Evolutionary conservation across 2,329 filamentous ascomycete genomes (phyloP), one percentile per base, ranked within the genome.

Genomic region (Reticulascus tulasneorum): DNA sequence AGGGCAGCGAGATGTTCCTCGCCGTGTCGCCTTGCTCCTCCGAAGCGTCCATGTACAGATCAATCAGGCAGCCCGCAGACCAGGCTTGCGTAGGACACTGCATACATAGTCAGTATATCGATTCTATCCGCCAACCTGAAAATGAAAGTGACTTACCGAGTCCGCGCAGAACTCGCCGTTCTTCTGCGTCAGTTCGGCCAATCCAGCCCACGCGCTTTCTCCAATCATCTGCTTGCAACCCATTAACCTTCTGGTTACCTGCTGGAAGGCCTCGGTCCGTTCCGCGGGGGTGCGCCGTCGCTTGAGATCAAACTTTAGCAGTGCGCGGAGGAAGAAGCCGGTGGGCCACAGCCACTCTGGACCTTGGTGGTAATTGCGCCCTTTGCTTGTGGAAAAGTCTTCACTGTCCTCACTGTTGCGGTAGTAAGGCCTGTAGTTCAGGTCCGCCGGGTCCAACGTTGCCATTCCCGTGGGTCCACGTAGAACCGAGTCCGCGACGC

Each of bases 271-370:
- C 62, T 97, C 93, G 1, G 83, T 84, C 21, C 82, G 77, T 45
- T 84, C 86, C 52, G 86, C 72, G 0, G 57, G 48, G 3, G 61
- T 63, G 44, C 74, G 73, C 31, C 87, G 75, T 20, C 89, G 73
- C 67, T 76, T 73, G 32, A 97, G 67, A 57, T 96, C 89, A 53
- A 97, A 97, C 59, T 89, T 86, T 45, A 98, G 74, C 47, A 98
- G 68, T 2, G 93, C 93, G 31, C 94, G 82, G 16, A 96, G 71
- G 72, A 95, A 98, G 69, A 89, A 98, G 5, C 93, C 93, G 2
- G 88, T 91, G 1, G 91, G 94, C 93, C 93, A 98, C 17, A 96
- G 67, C 93, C 93, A 98, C 60, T 98, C 93, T 0, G 93, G 94
- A 5, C 93, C 93, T 60, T 97, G 91, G 61, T 98, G 93, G 64